Evolutionary conservation across 306 rosid species (phyloP).

Genomic region (Rosa persica): DNA sequence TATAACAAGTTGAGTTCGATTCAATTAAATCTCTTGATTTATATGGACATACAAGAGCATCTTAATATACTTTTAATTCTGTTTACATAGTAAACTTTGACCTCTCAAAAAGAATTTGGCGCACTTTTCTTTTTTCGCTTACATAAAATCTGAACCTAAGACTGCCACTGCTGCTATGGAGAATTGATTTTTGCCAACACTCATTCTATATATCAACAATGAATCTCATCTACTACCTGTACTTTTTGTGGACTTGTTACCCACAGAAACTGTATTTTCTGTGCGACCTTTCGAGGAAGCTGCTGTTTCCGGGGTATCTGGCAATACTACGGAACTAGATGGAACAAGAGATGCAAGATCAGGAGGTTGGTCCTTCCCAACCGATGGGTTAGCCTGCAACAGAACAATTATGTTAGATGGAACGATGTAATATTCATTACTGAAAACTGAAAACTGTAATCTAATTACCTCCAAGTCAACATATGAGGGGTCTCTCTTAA

Average conservation of each 20-base stretch:
- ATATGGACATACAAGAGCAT: not conserved
- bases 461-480: constrained; percentile 88
- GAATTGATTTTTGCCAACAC: not conserved
- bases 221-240: constrained; percentile 44
- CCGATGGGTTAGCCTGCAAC: constrained; percentile 74
- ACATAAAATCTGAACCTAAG: not conserved
- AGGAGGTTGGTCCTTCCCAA: constrained; percentile 96
- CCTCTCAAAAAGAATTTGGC: not conserved
- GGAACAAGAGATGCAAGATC: constrained; percentile 89
- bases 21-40: not conserved
- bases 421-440: constrained; percentile 8
- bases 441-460: not conserved
- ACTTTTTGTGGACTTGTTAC: constrained; percentile 31
- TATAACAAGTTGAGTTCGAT: not conserved
- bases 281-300: constrained; percentile 39
- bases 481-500: constrained; percentile 73
- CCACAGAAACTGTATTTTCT: constrained; percentile 38
- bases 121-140: not conserved
- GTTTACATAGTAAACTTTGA: not conserved
- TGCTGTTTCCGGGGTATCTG: constrained; percentile 56
- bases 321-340: constrained; percentile 41
- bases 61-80: not conserved
- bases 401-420: constrained; percentile 20
- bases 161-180: not conserved
- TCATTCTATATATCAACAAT: constrained; percentile 1